Evolutionary conservation across 1,284 basidiomycete genomes (phyloP).

Genomic region (Schizopora paradoxa): DNA sequence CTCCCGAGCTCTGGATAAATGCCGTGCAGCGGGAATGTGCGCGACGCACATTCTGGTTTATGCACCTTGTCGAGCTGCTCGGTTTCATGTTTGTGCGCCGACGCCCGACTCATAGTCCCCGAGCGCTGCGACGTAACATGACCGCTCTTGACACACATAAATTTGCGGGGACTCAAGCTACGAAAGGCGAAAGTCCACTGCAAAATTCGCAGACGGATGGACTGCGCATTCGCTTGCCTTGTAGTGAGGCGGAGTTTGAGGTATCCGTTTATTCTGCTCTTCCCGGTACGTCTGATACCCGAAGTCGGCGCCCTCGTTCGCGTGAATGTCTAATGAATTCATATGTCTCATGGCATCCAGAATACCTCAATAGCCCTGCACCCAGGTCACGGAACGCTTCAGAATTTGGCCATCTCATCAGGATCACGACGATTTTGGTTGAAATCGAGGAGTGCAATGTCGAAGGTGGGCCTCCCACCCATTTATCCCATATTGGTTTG

Average conservation of each 20-base stretch:
- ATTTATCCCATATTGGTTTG: conserved; percentile 2
- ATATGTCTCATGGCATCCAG: conserved; percentile 30
- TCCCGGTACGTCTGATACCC: conserved; percentile 43
- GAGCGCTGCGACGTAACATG: too few species aligned
- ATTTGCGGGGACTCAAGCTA: too few species aligned
- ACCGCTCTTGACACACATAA: too few species aligned
- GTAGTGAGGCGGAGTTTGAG: conserved; percentile 75
- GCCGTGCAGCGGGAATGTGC: conserved; percentile 66
- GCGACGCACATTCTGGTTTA: conserved; percentile 73
- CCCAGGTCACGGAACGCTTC: conserved; percentile 56
- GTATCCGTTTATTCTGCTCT: conserved; percentile 52
- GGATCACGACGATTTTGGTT: conserved; percentile 57
- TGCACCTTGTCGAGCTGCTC: conserved; percentile 42
- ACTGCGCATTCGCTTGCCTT: conserved; percentile 56
- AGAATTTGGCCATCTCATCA: conserved; percentile 68
- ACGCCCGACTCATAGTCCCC: conserved; percentile 40
- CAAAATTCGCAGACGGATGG: conserved; percentile 52
- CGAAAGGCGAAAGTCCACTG: too few species aligned
- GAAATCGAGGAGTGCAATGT: conserved; percentile 31
- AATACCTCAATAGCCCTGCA: conserved; percentile 59
- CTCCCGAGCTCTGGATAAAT: conserved; percentile 50
- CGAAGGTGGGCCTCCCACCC: conserved; percentile 22
- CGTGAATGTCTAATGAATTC: conserved; percentile 20
- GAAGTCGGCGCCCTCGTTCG: conserved; percentile 8
- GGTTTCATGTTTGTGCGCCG: conserved; percentile 46